phyloP scores from a whole-genome alignment of 805 yeast species.

The Lachancea mirantina region DNA sequence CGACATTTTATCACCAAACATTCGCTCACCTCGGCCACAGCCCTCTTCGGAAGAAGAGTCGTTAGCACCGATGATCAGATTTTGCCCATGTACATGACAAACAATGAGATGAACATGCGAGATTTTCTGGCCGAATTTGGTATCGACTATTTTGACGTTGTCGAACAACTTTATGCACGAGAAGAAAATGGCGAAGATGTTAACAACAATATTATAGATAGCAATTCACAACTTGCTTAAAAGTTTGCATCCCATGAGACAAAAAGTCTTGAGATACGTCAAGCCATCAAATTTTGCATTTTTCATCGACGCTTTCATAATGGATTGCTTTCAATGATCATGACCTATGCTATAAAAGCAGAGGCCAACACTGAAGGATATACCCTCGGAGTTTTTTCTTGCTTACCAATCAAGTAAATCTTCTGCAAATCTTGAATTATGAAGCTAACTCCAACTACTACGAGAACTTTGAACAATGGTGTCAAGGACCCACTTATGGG shows the following conservation, averaged over 20 bases:
- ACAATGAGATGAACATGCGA: conserved; percentile 8
- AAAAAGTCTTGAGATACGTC: neutral
- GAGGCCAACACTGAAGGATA: too few relatives aligned
- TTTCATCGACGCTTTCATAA: too few relatives aligned
- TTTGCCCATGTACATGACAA: conserved; percentile 16
- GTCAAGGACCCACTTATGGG: conserved; percentile 62
- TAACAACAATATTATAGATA: too few relatives aligned
- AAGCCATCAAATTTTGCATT: neutral
- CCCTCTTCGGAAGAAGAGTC: conserved; percentile 21
- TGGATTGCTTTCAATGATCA: too few relatives aligned
- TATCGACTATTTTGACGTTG: conserved; percentile 12
- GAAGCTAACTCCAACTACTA: conserved; percentile 5
- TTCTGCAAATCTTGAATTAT: too few relatives aligned
- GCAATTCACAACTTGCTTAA: too few relatives aligned
- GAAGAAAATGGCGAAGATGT: too few relatives aligned
- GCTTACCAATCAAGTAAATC: too few relatives aligned
- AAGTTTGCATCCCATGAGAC: too few relatives aligned
- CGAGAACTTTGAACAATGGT: conserved; percentile 41
- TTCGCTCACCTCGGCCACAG: conserved; percentile 18
- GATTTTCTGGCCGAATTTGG: conserved; percentile 16
- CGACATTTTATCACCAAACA: conserved; percentile 21
- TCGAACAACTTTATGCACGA: conserved; percentile 6
- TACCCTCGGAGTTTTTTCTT: too few relatives aligned
- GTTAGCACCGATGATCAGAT: conserved; percentile 20
- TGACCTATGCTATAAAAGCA: too few relatives aligned